Conservation (phyloP, 257 asterid genomes). For the Ehretia macrophylla region DNA sequence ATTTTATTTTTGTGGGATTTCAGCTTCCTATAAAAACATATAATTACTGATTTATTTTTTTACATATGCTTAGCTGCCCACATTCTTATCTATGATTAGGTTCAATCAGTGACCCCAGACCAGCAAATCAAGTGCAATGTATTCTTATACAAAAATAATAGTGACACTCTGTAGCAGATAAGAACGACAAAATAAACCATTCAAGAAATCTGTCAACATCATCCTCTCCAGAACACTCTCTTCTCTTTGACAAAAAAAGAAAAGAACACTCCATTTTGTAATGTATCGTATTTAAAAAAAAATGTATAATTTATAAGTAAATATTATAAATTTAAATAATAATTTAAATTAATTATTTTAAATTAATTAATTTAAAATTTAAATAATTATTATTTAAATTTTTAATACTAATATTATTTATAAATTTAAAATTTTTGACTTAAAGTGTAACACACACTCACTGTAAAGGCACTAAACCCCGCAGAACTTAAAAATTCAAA, state of each 20-base stretch:
- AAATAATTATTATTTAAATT: too few species aligned
- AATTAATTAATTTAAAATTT: too few species aligned
- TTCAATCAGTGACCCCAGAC: conserved; percentile 5
- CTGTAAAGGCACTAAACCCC: neutral
- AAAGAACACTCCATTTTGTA: too few species aligned
- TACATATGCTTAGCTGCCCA: conserved; percentile 23
- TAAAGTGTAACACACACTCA: too few species aligned
- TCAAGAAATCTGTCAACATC: conserved; percentile 11
- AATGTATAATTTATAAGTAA: too few species aligned
- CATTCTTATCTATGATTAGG: conserved; percentile 18
- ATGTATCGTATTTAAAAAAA: too few species aligned
- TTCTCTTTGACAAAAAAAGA: conserved; percentile 2
- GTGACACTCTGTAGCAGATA: conserved; percentile 5
- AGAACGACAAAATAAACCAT: conserved; percentile 13
- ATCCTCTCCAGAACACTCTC: neutral
- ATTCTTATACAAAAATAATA: neutral
- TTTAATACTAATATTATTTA: too few species aligned
- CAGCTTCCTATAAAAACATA: neutral
- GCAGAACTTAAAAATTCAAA: neutral
- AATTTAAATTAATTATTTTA: too few species aligned
- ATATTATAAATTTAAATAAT: too few species aligned
- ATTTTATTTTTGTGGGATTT: neutral
- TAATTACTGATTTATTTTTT: too few species aligned
- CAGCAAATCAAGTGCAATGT: conserved; percentile 11
- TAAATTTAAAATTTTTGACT: too few species aligned